These are phyloP conservation scores for Pseudogymnoascus sp. DNA, from an alignment of 2,329 filamentous ascomycete genomes.

Conservation along the genomic window DNA sequence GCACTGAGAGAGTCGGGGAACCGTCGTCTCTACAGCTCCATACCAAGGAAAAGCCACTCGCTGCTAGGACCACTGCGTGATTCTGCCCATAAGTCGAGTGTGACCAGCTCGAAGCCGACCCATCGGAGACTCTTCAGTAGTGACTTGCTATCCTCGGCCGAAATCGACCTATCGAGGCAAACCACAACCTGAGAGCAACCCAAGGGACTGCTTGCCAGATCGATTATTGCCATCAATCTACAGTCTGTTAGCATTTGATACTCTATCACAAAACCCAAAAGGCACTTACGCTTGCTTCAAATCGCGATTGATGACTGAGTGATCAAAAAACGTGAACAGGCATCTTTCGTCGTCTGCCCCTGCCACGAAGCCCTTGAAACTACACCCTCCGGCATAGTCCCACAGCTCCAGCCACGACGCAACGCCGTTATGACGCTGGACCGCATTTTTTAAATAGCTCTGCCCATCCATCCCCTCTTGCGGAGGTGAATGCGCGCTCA, in stretches of 20 bases:
- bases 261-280: no score
- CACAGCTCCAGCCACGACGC: conserved; percentile 27
- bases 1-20: background rate
- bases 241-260: conserved; percentile 23
- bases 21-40: conserved; percentile 58
- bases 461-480: conserved; percentile 21
- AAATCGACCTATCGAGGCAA: conserved; percentile 67
- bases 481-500: conserved; percentile 43
- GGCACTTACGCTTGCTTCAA: conserved; percentile 74
- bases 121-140: conserved; percentile 79
- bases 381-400: conserved; percentile 75
- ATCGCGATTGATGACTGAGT: conserved; percentile 62
- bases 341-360: conserved; percentile 62
- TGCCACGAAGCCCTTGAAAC: conserved; percentile 78
- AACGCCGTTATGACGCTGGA: conserved; percentile 23
- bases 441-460: conserved; percentile 20
- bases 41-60: conserved; percentile 78
- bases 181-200: conserved; percentile 70
- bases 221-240: conserved; percentile 82
- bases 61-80: conserved; percentile 56
- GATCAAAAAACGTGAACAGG: conserved; percentile 83
- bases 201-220: conserved; percentile 71
- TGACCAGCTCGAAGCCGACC: conserved; percentile 83
- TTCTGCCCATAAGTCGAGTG: conserved; percentile 66
- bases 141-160: conserved; percentile 52